Percentiles rank a stretch among this genome's conserved stretches.
Evolutionary conservation across 441 rosid genomes (phyloP).

Genomic region (Capsella rubella): DNA sequence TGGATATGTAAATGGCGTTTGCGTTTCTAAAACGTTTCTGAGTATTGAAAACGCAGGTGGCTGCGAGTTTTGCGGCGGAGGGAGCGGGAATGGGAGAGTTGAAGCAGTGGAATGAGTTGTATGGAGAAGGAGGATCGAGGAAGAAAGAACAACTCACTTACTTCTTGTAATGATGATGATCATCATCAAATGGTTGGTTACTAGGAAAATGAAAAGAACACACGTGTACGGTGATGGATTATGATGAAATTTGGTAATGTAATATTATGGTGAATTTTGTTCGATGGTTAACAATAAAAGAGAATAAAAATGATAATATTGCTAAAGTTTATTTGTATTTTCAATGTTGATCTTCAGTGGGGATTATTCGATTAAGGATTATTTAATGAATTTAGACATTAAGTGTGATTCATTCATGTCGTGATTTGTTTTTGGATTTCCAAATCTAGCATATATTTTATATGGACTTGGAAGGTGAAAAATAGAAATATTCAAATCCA

Average conservation of each 20-base stretch:
- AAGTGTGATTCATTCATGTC: no score
- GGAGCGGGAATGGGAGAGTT: conserved; percentile 85
- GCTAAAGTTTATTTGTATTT: not conserved
- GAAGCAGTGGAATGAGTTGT: conserved; percentile 92
- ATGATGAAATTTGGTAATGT: conserved; percentile 24
- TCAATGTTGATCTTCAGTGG: not conserved
- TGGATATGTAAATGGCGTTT: conserved; percentile 19
- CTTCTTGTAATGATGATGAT: conserved; percentile 49
- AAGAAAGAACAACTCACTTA: conserved; percentile 91
- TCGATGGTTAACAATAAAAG: conserved; percentile 2
- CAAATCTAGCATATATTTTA: no score
- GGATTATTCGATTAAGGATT: no score
- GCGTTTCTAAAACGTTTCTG: conserved; percentile 25
- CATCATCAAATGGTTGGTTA: not conserved
- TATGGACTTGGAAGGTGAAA: no score
- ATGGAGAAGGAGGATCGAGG: conserved; percentile 97
- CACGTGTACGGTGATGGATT: not conserved
- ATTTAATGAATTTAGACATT: no score
- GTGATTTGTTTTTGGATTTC: no score
- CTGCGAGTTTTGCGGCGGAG: conserved; percentile 88
- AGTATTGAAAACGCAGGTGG: conserved; percentile 61
- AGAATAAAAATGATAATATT: not conserved
- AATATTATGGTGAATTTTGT: conserved; percentile 1
- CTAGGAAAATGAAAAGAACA: not conserved
- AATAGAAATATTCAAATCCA: no score